These are phyloP conservation scores for Diddensiella santjacobensis DNA, from an alignment of 805 yeast species.

Conservation along the genomic window DNA sequence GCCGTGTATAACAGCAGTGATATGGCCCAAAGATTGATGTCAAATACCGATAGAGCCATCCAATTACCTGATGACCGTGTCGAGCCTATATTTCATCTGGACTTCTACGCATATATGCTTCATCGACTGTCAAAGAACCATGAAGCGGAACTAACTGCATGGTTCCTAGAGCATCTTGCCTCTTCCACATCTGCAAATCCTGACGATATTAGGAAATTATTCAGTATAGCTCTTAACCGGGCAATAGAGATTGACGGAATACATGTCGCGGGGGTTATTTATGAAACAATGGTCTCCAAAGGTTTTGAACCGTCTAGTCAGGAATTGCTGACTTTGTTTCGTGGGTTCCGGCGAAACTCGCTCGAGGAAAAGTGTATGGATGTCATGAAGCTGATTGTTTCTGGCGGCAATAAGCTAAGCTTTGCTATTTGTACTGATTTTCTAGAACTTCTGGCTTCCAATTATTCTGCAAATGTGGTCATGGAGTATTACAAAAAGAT, in stretches of 20 bases:
- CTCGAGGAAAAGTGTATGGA: conserved; percentile 28
- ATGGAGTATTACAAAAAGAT: conserved; percentile 17
- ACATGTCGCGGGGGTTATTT: conserved; percentile 23
- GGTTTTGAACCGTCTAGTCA: conserved; percentile 20
- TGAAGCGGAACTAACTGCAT: conserved; percentile 12
- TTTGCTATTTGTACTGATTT: conserved; percentile 26
- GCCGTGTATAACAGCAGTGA: conserved; percentile 13
- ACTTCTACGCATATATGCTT: conserved; percentile 12
- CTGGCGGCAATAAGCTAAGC: conserved; percentile 16
- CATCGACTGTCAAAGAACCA: conserved; percentile 9
- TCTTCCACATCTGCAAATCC: conserved; percentile 1
- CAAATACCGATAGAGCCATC: conserved; percentile 6
- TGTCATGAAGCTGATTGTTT: conserved; percentile 19
- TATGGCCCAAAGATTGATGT: conserved; percentile 10
- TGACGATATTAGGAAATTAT: conserved; percentile 2
- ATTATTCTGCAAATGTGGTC: conserved; percentile 22
- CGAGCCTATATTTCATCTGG: conserved; percentile 9
- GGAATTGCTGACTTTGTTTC: conserved; percentile 25
- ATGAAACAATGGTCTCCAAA: conserved; percentile 20
- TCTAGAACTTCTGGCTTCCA: conserved; percentile 23
- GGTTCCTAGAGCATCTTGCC: conserved; percentile 16
- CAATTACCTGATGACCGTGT: not conserved
- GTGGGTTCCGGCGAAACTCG: conserved; percentile 28
- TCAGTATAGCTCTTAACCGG: conserved; percentile 23
- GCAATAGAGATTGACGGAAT: conserved; percentile 28